phyloP scores from a whole-genome alignment of 2,329 filamentous ascomycete species.

The Mycocentrospora acerina region DNA sequence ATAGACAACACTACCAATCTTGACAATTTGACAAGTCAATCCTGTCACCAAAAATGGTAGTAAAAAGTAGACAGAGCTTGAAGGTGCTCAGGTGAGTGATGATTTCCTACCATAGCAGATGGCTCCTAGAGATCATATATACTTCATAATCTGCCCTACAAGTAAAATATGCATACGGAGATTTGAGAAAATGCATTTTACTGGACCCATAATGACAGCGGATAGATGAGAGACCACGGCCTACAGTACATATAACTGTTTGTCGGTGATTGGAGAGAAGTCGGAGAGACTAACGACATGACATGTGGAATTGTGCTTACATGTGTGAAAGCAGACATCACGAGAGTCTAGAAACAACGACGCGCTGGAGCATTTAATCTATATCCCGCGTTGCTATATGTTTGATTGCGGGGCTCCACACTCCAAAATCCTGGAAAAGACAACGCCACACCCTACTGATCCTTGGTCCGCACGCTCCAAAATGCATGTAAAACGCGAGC shows the following conservation, averaged over 20 bases:
- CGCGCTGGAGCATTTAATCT: slow-evolving; percentile 1
- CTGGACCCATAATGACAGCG: not conserved
- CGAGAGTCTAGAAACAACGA: slow-evolving; percentile 2
- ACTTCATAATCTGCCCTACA: not conserved
- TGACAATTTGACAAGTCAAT: no score
- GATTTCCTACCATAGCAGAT: not conserved
- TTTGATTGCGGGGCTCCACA: not conserved
- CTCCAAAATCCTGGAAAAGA: not conserved
- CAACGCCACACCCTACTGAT: not conserved
- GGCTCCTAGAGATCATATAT: slow-evolving; percentile 3
- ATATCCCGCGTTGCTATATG: not conserved
- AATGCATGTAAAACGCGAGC: not conserved
- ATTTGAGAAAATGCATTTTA: not conserved
- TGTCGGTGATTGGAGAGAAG: not conserved
- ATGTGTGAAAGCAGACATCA: not conserved
- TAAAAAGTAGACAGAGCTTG: not conserved
- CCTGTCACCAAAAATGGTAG: not conserved
- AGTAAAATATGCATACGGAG: not conserved
- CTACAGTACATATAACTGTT: not conserved
- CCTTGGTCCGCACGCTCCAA: not conserved
- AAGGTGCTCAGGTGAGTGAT: not conserved
- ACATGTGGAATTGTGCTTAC: not conserved
- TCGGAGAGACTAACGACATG: not conserved
- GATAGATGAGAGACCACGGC: slow-evolving; percentile 4
- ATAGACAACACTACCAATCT: no score